Conservation (phyloP, 257 asterid species). For the Solanum pinnatisectum region DNA sequence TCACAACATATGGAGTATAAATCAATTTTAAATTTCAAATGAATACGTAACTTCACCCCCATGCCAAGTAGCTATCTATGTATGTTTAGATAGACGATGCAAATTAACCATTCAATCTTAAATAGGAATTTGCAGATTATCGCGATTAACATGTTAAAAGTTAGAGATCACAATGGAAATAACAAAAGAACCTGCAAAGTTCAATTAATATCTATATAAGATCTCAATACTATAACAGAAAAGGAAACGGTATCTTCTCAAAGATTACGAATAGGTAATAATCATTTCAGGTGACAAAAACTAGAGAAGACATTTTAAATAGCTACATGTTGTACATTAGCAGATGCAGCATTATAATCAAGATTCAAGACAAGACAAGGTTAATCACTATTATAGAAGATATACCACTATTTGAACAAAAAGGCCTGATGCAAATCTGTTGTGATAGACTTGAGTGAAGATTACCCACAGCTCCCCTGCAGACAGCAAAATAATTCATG, state of each 20-base stretch:
- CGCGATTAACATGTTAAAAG: background rate
- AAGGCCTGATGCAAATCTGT: constrained; percentile 48
- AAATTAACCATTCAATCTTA: background rate
- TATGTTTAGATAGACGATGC: background rate
- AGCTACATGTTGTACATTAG: background rate
- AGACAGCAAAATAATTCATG: constrained; percentile 1
- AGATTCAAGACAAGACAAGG: background rate
- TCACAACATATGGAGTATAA: background rate
- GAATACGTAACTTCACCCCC: background rate
- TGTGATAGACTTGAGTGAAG: constrained; percentile 21
- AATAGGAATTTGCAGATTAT: background rate
- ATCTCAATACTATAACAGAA: background rate
- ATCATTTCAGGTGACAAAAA: background rate
- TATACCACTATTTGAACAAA: constrained; percentile 70
- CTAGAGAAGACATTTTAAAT: background rate
- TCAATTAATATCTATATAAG: background rate
- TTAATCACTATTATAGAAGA: background rate
- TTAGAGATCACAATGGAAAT: background rate
- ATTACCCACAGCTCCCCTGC: constrained; percentile 34
- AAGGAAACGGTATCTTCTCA: background rate
- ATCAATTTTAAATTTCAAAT: background rate
- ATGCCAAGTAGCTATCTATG: background rate
- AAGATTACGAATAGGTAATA: background rate
- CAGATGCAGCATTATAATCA: background rate
- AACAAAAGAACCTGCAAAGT: background rate